Conservation (phyloP, 805 yeast genomes). For the Saturnispora saitoi region DNA sequence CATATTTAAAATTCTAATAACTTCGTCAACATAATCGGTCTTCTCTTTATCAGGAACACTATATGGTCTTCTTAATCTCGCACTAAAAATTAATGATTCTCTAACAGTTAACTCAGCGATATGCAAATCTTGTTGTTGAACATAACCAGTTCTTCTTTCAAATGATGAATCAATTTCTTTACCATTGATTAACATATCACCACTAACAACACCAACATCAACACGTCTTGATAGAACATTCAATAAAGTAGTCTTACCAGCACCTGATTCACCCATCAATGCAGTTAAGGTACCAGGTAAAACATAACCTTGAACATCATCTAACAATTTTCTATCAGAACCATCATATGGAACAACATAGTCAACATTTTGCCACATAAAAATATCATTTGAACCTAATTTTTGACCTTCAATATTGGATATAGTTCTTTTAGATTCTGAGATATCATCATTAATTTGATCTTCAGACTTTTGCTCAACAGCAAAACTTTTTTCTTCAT, state of each 20-base stretch:
- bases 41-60: constrained; percentile 34
- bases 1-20: constrained; percentile 34
- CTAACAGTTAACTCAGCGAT: constrained; percentile 42
- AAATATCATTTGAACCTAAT: constrained; percentile 37
- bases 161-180: constrained; percentile 38
- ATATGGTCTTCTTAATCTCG: constrained; percentile 38
- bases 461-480: constrained; percentile 5
- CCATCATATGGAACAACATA: constrained; percentile 48
- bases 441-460: background rate
- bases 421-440: background rate
- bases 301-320: constrained; percentile 36
- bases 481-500: constrained; percentile 9
- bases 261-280: constrained; percentile 57
- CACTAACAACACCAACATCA: constrained; percentile 44
- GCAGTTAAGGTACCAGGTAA: constrained; percentile 51
- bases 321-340: constrained; percentile 32
- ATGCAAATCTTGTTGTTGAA: constrained; percentile 48
- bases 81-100: constrained; percentile 41
- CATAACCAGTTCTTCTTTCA: constrained; percentile 46
- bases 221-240: constrained; percentile 45
- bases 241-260: constrained; percentile 52
- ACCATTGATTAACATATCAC: constrained; percentile 50
- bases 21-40: constrained; percentile 34
- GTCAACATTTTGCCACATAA: constrained; percentile 56
- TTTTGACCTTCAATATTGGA: constrained; percentile 1